Evolutionary conservation across 2,329 filamentous ascomycete species (phyloP), one percentile per base, ranked within the genome.

Genomic region (Amylocarpus encephaloides): DNA sequence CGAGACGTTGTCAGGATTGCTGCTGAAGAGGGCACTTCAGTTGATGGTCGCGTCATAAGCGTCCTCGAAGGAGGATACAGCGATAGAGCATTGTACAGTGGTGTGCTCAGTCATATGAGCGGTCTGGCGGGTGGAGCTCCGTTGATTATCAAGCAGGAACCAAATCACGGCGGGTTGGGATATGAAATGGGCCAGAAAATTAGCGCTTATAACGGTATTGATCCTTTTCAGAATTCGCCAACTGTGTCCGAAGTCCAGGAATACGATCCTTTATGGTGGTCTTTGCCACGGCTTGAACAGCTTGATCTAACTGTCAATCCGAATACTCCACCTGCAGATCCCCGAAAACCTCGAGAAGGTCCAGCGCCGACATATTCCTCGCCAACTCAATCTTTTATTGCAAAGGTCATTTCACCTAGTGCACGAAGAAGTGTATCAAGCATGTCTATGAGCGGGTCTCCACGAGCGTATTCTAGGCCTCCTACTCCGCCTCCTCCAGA

Each of bases 31-130:
- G 86, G 78, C 1, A 79, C 88, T 1, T 78, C 79, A 26, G 87
- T 88, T 1, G 85, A 94, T 22, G 92, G 92, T 2, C 79, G 93
- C 40, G 77, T 97, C 18, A 85, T 98, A 63, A 97, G 92, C 66
- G 90, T 97, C 2, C 76, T 98, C 18, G 93, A 98, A 69, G 93
- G 93, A 30, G 93, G 93, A 0, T 98, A 98, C 65, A 96, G 91
- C 65, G 88, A 98, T 68, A 82, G 91, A 51, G 93, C 93, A 7
- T 71, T 98, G 43, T 85, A 80, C 46, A 95, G 89, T 32, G 93
- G 93, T 40, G 84, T 96, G 2, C 71, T 96, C 51, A 95, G 91
- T 66, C 93, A 98, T 68, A 67, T 98, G 15, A 88, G 87, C 59
- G 93, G 92, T 5, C 76, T 98, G 35, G 82, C 82, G 36, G 80